phyloP scores from a whole-genome alignment of 768 basidiomycete genomes.

The Leucosporidium scottii region DNA sequence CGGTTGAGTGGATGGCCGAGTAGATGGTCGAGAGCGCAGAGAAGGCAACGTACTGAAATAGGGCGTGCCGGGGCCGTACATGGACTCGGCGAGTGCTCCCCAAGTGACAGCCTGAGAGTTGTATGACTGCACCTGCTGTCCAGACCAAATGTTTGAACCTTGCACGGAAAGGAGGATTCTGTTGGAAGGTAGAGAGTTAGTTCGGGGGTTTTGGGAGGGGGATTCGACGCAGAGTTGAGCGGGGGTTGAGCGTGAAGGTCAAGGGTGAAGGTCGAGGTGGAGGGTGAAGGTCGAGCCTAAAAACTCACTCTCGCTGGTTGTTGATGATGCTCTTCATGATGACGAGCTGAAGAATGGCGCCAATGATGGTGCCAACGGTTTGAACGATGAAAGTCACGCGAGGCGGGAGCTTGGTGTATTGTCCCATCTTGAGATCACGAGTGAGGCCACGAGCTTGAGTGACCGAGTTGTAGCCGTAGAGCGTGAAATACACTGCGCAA shows the following conservation, averaged over 20 bases:
- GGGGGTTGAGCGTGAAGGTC: no score
- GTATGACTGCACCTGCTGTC: constrained; percentile 50
- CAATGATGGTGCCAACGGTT: constrained; percentile 54
- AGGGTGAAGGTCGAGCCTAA: no score
- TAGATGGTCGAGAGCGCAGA: background rate
- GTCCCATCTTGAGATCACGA: constrained; percentile 55
- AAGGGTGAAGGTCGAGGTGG: no score
- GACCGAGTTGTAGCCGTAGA: constrained; percentile 50
- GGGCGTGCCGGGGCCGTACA: background rate
- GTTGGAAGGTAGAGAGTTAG: no score
- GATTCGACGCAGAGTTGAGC: no score
- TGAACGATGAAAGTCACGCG: constrained; percentile 59
- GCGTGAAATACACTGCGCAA: constrained; percentile 51
- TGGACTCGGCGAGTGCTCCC: constrained; percentile 49
- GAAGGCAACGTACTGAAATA: background rate
- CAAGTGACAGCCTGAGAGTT: constrained; percentile 54
- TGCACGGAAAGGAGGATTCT: constrained; percentile 54
- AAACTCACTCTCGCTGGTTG: constrained; percentile 48
- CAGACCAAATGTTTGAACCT: constrained; percentile 55
- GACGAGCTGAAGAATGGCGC: constrained; percentile 43
- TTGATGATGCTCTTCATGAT: constrained; percentile 58
- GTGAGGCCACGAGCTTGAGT: constrained; percentile 46
- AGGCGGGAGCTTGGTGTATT: constrained; percentile 56
- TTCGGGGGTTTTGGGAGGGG: no score
- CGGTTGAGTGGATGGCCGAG: no score